A percentile compares a stretch with the other conserved stretches of the same genome.
Conservation (phyloP, 768 basidiomycete species). For the Kwoniella sp. region DNA sequence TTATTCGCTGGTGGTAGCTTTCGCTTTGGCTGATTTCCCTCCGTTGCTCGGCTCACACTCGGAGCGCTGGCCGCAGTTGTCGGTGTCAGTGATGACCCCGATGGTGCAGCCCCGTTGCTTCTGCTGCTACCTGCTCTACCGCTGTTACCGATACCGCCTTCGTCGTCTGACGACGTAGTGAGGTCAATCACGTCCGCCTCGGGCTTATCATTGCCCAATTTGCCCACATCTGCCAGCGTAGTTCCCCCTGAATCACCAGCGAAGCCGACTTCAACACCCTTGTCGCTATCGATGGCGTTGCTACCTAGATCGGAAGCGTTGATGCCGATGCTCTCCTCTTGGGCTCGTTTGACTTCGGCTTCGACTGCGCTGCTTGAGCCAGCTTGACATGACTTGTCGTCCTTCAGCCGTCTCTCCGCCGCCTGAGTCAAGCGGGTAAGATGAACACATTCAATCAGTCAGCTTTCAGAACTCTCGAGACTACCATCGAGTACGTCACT, state of each 20-base stretch:
- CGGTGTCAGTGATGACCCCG: not conserved
- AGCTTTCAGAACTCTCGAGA: not conserved
- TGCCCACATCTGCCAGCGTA: not conserved
- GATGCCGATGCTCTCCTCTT: constrained; percentile 66
- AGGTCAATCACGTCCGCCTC: constrained; percentile 18
- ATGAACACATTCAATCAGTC: too few relatives aligned
- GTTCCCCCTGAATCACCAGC: too few relatives aligned
- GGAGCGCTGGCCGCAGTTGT: not conserved
- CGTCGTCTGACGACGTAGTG: constrained; percentile 13
- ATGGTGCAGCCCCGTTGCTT: too few relatives aligned
- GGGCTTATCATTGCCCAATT: not conserved
- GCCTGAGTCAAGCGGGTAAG: constrained; percentile 71
- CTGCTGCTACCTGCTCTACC: too few relatives aligned
- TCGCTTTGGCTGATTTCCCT: not conserved
- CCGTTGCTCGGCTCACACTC: not conserved
- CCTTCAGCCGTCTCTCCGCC: constrained; percentile 74
- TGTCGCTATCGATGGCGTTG: not conserved
- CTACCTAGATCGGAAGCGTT: constrained; percentile 57
- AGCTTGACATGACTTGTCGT: constrained; percentile 69
- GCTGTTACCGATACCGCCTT: not conserved
- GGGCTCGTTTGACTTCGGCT: constrained; percentile 66
- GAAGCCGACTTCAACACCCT: not conserved
- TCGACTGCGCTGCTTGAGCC: constrained; percentile 43
- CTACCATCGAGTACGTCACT: not conserved
- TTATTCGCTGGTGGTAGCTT: not conserved